A percentile compares a stretch with the other conserved stretches of the same genome.
Conservation (phyloP, 768 basidiomycete species). For the Pilatotrama ljubarskyi region DNA sequence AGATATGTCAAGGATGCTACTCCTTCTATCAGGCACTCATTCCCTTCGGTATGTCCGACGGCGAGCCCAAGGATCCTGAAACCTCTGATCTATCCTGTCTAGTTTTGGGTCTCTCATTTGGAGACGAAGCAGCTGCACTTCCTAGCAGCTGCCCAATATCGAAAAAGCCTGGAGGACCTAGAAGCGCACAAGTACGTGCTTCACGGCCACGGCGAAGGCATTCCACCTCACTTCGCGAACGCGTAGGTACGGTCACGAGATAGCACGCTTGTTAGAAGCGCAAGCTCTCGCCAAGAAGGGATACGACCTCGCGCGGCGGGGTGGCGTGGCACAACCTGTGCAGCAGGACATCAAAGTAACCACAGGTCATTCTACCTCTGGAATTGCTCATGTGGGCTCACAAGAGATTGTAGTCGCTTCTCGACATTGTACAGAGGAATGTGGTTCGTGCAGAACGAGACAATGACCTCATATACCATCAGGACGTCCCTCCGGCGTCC, state of each 20-base stretch:
- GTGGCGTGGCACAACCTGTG: constrained; percentile 61
- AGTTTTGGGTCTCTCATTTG: constrained; percentile 83
- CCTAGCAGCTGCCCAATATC: constrained; percentile 82
- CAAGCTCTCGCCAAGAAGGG: constrained; percentile 68
- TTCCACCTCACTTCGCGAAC: not conserved
- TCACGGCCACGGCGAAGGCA: not conserved
- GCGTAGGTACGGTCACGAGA: constrained; percentile 81
- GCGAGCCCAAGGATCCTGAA: not conserved
- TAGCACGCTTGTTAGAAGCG: constrained; percentile 75
- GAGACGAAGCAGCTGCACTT: constrained; percentile 87
- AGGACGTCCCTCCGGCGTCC: constrained; percentile 74
- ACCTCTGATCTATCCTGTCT: not conserved
- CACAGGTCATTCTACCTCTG: no score
- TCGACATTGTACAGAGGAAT: constrained; percentile 67
- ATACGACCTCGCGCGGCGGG: constrained; percentile 63
- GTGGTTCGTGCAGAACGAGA: constrained; percentile 78
- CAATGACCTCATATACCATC: constrained; percentile 94
- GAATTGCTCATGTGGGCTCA: not conserved
- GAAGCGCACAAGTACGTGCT: constrained; percentile 63
- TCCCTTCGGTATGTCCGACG: constrained; percentile 55
- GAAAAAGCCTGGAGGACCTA: constrained; percentile 87
- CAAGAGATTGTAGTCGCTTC: constrained; percentile 59
- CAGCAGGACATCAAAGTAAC: constrained; percentile 77
- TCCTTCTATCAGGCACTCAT: constrained; percentile 43
- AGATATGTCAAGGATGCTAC: constrained; percentile 45